Base-by-base conservation (phyloP, 1,139 yeast genomes). In the Geotrichum klebahnii region DNA sequence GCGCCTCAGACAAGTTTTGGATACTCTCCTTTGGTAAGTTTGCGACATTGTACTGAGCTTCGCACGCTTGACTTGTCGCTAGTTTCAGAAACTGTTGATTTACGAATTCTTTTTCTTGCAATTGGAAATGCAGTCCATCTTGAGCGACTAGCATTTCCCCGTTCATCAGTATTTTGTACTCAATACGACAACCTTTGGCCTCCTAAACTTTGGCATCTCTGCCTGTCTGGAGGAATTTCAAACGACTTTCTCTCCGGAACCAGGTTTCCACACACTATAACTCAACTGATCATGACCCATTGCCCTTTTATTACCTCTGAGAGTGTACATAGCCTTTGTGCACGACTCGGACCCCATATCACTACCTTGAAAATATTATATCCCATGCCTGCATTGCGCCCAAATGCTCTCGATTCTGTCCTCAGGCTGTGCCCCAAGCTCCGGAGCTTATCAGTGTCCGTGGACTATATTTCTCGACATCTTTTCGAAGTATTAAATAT, bases 1-100 rank as follows among this genome's bases (percentile, higher is more conserved):
- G 97, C 97, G 0, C 96, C 97, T 1, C 97, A 90, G 63, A 84
- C 97, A 32, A 85, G 95, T 69, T 90, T 92, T 71, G 97, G 97
- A 0, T 76, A 83, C 53, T 87, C 95, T 0, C 97, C 97, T 0
- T 69, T 90, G 58, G 77, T 88, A 19, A 83, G 95, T 42, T 71
- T 92, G 46, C 78, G 85, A 53, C 74, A 81, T 46, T 92, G 98
- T 66, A 70, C 70, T 20, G 73, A 77, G 38, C 69, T 92, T 50
- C 75, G 74, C 53, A 77, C 81, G 0, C 70, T 92, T 32, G 97
- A 92, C 65, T 68, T 92, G 53, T 78, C 96, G n/a, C 74, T 89
- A 36, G 97, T 92, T 1, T 85, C 96, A 2, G 97, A 90, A 66
- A 88, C 95, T 0, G 84, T 92, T 8, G 89, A 89, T 58, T 69